phyloP scores from a whole-genome alignment of 495 filamentous ascomycete genomes.

The Cudoniella acicularis region DNA sequence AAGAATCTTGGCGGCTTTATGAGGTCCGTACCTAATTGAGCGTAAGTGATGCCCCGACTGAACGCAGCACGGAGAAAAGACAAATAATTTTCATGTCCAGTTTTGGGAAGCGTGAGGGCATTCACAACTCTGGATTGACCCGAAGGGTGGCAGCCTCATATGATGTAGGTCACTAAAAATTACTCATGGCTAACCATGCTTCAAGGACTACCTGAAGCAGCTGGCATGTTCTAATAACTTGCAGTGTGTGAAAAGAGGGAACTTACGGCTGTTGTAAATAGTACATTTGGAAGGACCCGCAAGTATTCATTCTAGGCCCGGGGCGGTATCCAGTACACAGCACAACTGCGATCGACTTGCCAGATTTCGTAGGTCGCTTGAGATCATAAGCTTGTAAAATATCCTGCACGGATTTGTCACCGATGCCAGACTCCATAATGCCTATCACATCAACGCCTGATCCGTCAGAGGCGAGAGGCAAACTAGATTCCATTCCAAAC shows the following conservation, averaged over 20 bases:
- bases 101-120: too few relatives aligned
- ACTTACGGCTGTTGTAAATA: conserved; percentile 35
- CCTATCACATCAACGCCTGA: conserved; percentile 11
- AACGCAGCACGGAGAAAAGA: too few relatives aligned
- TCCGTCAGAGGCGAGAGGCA: not conserved
- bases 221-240: too few relatives aligned
- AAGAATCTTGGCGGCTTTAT: conserved; percentile 59
- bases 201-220: too few relatives aligned
- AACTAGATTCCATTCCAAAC: conserved; percentile 36
- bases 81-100: too few relatives aligned
- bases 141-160: too few relatives aligned
- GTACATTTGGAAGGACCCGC: conserved; percentile 14
- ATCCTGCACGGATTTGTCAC: conserved; percentile 22
- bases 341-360: conserved; percentile 27
- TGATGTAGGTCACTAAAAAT: too few relatives aligned
- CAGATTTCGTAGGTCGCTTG: conserved; percentile 11
- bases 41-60: conserved; percentile 9
- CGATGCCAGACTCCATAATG: conserved; percentile 15
- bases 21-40: conserved; percentile 44
- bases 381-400: conserved; percentile 17
- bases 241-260: conserved; percentile 1
- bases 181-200: too few relatives aligned
- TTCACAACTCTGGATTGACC: too few relatives aligned
- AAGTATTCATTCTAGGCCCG: conserved; percentile 12
- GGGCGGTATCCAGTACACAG: conserved; percentile 21